Evolutionary conservation across 176 grass and related monocot genomes (phyloP).

Genomic region (Pharus latifolius): DNA sequence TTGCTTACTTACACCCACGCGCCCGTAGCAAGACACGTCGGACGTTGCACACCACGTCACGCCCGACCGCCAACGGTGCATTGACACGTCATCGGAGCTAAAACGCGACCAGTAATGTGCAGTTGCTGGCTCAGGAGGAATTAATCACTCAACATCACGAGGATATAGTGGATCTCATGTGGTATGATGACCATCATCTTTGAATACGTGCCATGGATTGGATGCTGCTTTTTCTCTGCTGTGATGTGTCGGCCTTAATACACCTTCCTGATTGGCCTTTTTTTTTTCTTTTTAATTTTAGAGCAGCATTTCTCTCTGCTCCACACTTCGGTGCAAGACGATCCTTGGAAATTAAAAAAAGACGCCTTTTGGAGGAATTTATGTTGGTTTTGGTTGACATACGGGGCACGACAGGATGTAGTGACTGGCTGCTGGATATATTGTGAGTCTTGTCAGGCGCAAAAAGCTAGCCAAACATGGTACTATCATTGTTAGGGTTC

Average conservation of each 20-base stretch:
- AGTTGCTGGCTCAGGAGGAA: background rate
- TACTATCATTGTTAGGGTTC: too few relatives aligned
- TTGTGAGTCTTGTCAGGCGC: background rate
- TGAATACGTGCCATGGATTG: background rate
- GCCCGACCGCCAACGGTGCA: background rate
- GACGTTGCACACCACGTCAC: background rate
- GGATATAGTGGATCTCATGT: conserved; percentile 26
- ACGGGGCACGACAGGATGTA: background rate
- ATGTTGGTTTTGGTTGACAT: background rate
- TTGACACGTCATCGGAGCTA: background rate
- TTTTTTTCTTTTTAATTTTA: too few relatives aligned
- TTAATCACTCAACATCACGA: conserved; percentile 19
- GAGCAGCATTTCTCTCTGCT: background rate
- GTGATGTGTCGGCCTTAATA: conserved; percentile 12
- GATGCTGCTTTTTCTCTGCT: background rate
- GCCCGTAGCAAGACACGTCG: background rate
- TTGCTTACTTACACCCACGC: background rate
- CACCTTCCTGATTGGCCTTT: background rate
- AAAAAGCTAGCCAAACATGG: too few relatives aligned
- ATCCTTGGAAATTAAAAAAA: background rate
- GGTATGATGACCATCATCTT: conserved; percentile 18
- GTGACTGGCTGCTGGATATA: background rate
- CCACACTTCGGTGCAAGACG: background rate
- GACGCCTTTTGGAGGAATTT: background rate
- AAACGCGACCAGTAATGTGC: background rate